Base-by-base conservation (phyloP, 2,329 filamentous ascomycete species). In the Thielaviopsis ethacetica region DNA sequence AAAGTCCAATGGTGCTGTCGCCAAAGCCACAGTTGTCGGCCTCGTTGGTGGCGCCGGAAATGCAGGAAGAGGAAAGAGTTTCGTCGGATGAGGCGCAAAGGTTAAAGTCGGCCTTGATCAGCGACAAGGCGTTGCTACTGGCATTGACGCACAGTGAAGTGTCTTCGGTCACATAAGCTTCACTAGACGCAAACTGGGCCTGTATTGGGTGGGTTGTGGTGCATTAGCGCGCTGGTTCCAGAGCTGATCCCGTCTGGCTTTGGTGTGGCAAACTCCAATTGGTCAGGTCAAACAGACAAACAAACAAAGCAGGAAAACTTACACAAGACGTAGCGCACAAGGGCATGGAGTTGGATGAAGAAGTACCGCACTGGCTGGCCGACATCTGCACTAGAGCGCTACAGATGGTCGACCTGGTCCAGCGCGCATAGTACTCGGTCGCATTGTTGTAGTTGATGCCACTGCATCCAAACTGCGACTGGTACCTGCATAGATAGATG, bases 301-400 rank as follows among this genome's bases (percentile, higher is more conserved):
- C 22, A 34, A 22, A 3, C 7, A 57, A 27, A 53, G 26, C 12
- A 34, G 51, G 15, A 9, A 27, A 10, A 67, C 83, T 67, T 75
- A 88, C 88, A 71, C 93, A 98, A 63, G 87, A 85, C 63, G 93
- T 86, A 53, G 91, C 93, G 71, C 93, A 98, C 17, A 97, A 75
- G 1, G 93, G 90, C 61, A 76, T 76, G 5, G 87, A 82, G 50
- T 84, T 74, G 30, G 77, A 72, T n/a, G 76, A 70, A 0, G 84
- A 79, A 53, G 94, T 73, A 21, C 73, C 71, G 71, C 93, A 98
- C 26, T 78, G 68, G 12, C 72, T 68, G 65, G 85, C 82, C 5
- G 93, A 97, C 68, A 89, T 91, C 71, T 98, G 93, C 56, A 98
- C 81, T 67, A 98, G 86, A 64, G 88, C 80, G 75, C 94, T 97